Conservation (phyloP, 306 rosid species). For the Trichosanthes truncata region DNA sequence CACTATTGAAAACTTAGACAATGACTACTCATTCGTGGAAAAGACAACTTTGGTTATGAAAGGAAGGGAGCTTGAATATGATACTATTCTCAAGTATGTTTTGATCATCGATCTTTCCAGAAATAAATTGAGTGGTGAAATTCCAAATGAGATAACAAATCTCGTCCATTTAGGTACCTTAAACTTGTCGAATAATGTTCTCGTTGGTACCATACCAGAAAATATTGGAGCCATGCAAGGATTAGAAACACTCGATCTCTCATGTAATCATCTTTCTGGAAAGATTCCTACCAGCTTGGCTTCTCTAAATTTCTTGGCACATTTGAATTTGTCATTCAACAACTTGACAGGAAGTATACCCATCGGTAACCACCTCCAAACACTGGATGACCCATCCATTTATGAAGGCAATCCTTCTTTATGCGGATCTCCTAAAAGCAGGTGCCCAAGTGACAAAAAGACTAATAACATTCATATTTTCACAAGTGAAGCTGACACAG, state of each 20-base stretch:
- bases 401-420: background rate
- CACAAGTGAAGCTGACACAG: background rate
- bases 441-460: background rate
- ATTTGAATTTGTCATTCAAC: background rate
- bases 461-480: no score
- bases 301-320: no score
- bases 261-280: background rate
- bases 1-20: no score
- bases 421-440: background rate
- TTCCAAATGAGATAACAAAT: background rate
- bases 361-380: background rate
- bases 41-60: background rate
- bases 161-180: background rate
- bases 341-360: background rate
- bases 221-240: background rate
- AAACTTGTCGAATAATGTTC: background rate
- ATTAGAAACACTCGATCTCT: background rate
- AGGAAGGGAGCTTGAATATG: background rate
- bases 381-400: background rate
- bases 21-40: no score
- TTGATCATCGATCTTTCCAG: no score
- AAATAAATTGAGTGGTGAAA: no score
- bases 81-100: background rate
- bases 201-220: background rate
- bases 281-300: background rate